Percentiles rank a stretch among this genome's conserved stretches.
These are phyloP conservation scores for Penicillium polonicum DNA, from an alignment of 2,329 filamentous ascomycete genomes.

Conservation along the genomic window DNA sequence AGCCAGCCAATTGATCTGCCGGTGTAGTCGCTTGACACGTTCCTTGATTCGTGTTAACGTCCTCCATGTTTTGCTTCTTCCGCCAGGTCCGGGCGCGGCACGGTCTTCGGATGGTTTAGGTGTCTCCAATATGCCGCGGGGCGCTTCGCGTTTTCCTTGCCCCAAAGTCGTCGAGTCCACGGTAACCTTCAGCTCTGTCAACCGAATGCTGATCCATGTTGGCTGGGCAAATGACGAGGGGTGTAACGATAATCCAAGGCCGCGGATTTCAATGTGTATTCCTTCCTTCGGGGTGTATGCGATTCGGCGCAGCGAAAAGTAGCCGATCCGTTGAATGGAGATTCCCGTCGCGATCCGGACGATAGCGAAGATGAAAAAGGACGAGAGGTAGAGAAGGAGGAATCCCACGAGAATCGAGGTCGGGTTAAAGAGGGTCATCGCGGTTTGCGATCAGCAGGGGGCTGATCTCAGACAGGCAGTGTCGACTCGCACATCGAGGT, in stretches of 20 bases:
- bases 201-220: slow-evolving; percentile 88
- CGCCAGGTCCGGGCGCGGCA: slow-evolving; percentile 36
- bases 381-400: slow-evolving; percentile 82
- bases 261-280: slow-evolving; percentile 82
- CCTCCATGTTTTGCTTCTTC: slow-evolving; percentile 71
- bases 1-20: slow-evolving; percentile 82
- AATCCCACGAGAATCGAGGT: slow-evolving; percentile 84
- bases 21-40: slow-evolving; percentile 78
- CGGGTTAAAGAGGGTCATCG: slow-evolving; percentile 54
- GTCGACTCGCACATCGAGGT: slow-evolving; percentile 22
- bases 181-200: slow-evolving; percentile 82
- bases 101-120: slow-evolving; percentile 27
- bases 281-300: slow-evolving; percentile 88
- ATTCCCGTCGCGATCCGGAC: slow-evolving; percentile 89
- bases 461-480: slow-evolving; percentile 28
- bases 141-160: slow-evolving; percentile 23
- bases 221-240: slow-evolving; percentile 95
- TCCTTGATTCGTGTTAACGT: slow-evolving; percentile 77
- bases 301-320: slow-evolving; percentile 85
- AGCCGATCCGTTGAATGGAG: slow-evolving; percentile 93
- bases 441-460: slow-evolving; percentile 34
- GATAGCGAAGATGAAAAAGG: slow-evolving; percentile 91
- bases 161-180: slow-evolving; percentile 68
- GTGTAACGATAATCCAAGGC: slow-evolving; percentile 83
- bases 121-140: slow-evolving; percentile 22